These are phyloP conservation scores for Suhomyces ambrosiae DNA, from an alignment of 1,139 yeast species.

Conservation along the genomic window DNA sequence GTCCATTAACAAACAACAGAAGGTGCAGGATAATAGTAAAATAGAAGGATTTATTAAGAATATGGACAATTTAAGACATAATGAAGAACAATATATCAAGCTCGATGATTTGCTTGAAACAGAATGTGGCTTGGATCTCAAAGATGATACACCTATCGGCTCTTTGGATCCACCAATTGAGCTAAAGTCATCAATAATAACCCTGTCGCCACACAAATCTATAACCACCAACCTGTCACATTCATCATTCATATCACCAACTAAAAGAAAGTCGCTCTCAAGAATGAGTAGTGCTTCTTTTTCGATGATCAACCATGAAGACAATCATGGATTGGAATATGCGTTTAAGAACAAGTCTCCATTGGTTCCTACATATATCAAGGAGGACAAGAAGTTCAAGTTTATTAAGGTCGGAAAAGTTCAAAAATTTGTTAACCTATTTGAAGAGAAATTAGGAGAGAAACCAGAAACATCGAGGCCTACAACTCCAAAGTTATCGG, in stretches of 20 bases:
- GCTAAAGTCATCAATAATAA: not conserved
- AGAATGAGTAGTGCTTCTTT: conserved; percentile 26
- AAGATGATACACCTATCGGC: conserved; percentile 5
- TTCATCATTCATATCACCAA: conserved; percentile 23
- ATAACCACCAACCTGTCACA: conserved; percentile 7
- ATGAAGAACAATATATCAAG: conserved; percentile 24
- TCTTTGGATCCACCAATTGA: conserved; percentile 14
- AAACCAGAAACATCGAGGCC: not conserved
- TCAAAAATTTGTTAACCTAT: conserved; percentile 48
- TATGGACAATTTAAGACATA: conserved; percentile 37
- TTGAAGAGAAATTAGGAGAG: conserved; percentile 39
- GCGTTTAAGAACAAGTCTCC: conserved; percentile 35
- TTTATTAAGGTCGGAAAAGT: conserved; percentile 53
- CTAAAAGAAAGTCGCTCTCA: conserved; percentile 18
- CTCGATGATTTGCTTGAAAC: conserved; percentile 18
- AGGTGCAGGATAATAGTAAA: conserved; percentile 5
- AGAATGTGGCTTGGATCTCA: conserved; percentile 17
- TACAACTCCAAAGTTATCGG: not conserved
- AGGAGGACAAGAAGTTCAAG: conserved; percentile 47
- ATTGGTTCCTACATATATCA: conserved; percentile 42
- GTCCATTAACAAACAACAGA: not conserved
- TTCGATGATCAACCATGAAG: conserved; percentile 24
- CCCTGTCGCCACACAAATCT: conserved; percentile 6
- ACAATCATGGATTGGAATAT: conserved; percentile 30
- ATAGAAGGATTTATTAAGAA: conserved; percentile 27